Conservation (phyloP, 2,329 filamentous ascomycete species). For the Ceratocystis diversiconidia region DNA sequence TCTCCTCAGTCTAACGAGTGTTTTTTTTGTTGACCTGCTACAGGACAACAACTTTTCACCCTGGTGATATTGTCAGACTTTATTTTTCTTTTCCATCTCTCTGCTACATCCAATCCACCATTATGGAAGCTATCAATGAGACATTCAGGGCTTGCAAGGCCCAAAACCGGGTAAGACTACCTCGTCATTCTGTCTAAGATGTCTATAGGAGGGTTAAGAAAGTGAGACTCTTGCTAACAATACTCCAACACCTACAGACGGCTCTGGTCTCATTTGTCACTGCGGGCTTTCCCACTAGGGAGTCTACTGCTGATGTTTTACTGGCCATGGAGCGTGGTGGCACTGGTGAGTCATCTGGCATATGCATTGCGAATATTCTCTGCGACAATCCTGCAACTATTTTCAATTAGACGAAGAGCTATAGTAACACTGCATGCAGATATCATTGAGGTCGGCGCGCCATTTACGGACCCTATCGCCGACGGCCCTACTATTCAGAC, state of each 20-base stretch:
- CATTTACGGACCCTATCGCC: constrained; percentile 95
- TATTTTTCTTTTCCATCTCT: neutral
- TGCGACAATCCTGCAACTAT: neutral
- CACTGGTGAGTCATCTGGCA: constrained; percentile 39
- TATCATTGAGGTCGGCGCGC: constrained; percentile 86
- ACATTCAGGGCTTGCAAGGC: constrained; percentile 48
- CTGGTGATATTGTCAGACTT: neutral
- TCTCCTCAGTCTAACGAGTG: neutral
- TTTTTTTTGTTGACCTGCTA: neutral
- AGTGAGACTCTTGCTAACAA: neutral
- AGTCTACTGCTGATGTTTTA: constrained; percentile 70
- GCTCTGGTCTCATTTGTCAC: constrained; percentile 95
- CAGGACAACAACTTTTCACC: neutral
- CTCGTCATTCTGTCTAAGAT: neutral
- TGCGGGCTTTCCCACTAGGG: constrained; percentile 73
- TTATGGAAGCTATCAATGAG: constrained; percentile 44
- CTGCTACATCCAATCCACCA: constrained; percentile 20
- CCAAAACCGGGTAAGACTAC: constrained; percentile 38
- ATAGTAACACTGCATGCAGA: constrained; percentile 32
- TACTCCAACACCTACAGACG: constrained; percentile 34
- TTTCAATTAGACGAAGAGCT: neutral
- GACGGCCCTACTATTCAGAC: constrained; percentile 96
- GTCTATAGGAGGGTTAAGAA: too few species aligned
- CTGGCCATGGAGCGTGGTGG: constrained; percentile 86
- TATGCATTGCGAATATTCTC: constrained; percentile 31